Base-by-base conservation (phyloP, 1,139 yeast species). In the Nakaseomyces bracarensis region DNA sequence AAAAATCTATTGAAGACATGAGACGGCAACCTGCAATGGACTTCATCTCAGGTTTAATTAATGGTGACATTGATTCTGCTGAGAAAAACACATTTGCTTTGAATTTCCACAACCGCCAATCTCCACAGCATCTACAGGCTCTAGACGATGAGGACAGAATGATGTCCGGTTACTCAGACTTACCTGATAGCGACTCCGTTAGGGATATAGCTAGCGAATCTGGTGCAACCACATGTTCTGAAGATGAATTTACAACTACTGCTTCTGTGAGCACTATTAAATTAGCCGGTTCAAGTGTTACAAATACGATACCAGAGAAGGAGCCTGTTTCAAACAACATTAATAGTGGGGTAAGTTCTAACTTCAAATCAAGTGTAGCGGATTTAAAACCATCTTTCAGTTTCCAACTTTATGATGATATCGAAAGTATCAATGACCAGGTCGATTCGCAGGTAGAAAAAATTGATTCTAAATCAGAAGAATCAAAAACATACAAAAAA, bases 1-100 rank as follows among this genome's bases (percentile, higher is more conserved):
- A 51, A 25, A 57, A 57, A 39, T 57, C 62, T 8, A 55, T 56
- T 39, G 62, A 57, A 43, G 59, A 54, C 36, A 42, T 49, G 9
- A 44, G 58, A 35, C 50, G 48, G 39, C 49, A 52, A 35, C 41
- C 49, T n/a, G 43, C 53, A 7, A 38, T 40, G 14, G 47, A 49
- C 29, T 44, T 55, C 8, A 49, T 51, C 29, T 42, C 45, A 9
- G 46, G 51, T 7, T 39, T 52, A 11, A 47, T 57, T 33, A 50
- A 43, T 15, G 46, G 47, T 11, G 43, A 48, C 27, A 44, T 35
- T 38, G 36, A 33, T 13, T 33, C 36, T 9, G 46, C 28, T 37
- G 49, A 34, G 39, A 46, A 38, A 36, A 49, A 49, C 44, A 49
- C 54, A 20, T 43, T 57, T 31, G 54, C 58, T 6, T 29, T 52